phyloP scores from a whole-genome alignment of 306 rosid genomes.

The Vachellia pachyceras region DNA sequence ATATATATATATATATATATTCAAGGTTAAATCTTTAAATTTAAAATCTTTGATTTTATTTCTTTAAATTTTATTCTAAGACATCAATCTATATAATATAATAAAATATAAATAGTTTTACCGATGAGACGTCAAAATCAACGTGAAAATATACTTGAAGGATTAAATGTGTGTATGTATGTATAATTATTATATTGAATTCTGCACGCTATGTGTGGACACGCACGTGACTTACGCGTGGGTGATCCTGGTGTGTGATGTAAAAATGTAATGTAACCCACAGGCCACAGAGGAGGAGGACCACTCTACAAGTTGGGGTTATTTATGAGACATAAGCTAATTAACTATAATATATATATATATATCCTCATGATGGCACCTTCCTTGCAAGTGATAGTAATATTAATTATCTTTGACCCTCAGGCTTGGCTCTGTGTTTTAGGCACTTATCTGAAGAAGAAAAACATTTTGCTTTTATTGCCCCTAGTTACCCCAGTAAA shows the following conservation, averaged over 20 bases:
- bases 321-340: conserved; percentile 19
- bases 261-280: conserved; percentile 3
- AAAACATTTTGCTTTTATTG: not conserved
- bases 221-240: conserved; percentile 57
- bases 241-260: conserved; percentile 7
- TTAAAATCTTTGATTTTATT: not conserved
- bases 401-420: not conserved
- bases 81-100: too few relatives aligned
- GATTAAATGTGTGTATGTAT: not conserved
- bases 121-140: too few relatives aligned
- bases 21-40: too few relatives aligned
- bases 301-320: conserved; percentile 38
- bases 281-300: conserved; percentile 25
- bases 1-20: too few relatives aligned
- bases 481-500: too few relatives aligned
- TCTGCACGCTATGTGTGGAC: conserved; percentile 32
- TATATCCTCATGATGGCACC: conserved; percentile 27
- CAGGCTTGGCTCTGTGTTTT: conserved; percentile 23
- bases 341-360: too few relatives aligned
- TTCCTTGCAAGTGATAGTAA: not conserved
- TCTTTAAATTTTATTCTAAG: too few relatives aligned
- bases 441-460: not conserved
- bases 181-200: too few relatives aligned
- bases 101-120: too few relatives aligned
- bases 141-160: not conserved